Base-by-base conservation (phyloP, 495 filamentous ascomycete genomes). In the Acidomyces sp. region DNA sequence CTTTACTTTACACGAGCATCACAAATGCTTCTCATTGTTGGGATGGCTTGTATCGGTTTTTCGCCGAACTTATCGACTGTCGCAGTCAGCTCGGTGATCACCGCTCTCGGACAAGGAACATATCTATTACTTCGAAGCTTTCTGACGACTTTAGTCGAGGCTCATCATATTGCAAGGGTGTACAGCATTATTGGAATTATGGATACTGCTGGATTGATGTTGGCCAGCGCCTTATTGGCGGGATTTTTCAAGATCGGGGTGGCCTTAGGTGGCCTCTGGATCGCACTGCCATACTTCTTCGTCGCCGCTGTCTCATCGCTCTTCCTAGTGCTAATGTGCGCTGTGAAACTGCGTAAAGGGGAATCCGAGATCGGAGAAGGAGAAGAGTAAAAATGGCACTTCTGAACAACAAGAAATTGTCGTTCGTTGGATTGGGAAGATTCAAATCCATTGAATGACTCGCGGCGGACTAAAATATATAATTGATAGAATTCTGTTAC, bases 101-200 rank as follows among this genome's bases (percentile, higher is more conserved):
- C 29, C 2, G 26, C 51, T 12, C 37, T 51, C 4, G 53, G 53
- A 9, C 16, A 20, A 15, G 50, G 46, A 12, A 16, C 34, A n/a
- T 13, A 18, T 16, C 21, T 41, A 2, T 15, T 51, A 1, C 10
- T 49, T 11, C 67, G 74, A 3, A 67, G 72, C 0, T 57, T 75
- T 19, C 53, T 71, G 13, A 72, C 70, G 2, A 64, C 63, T 0
- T 56, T 73, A 10, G 70, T 77, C 10, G 53, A 69, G 16, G 57
- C 64, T 0, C 59, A 71, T 12, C 64, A 75, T 37, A 71, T 70
- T 0, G 72, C 73, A 6, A 61, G 72, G 3, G 52, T 76, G 11
- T 76, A 70, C 41, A 70, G 68, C 0, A 57, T 75, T 24, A 66
- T 78, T 36, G 69, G 67, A 43, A 65, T 77, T 9, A 45, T 72